Percentiles rank a stretch among this genome's conserved stretches.
Evolutionary conservation across 345 rosid genomes (phyloP).

Genomic region (Linum usitatissimum): DNA sequence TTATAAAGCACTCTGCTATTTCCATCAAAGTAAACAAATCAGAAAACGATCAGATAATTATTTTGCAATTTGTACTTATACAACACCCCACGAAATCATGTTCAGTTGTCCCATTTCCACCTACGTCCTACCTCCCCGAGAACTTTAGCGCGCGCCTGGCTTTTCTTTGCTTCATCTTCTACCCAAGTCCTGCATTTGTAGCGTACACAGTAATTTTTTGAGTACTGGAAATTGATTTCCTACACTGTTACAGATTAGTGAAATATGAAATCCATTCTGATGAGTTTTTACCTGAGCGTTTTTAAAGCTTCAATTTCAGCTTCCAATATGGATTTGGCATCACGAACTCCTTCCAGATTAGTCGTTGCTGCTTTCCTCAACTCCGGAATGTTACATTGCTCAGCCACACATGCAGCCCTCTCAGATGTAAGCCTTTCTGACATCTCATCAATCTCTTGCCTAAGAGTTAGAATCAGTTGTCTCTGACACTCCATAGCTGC

Average conservation of each 20-base stretch:
- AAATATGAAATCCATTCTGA: neutral
- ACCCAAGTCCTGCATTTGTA: constrained; percentile 65
- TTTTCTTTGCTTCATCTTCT: constrained; percentile 86
- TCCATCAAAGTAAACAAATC: neutral
- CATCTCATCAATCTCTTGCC: constrained; percentile 65
- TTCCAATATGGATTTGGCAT: constrained; percentile 56
- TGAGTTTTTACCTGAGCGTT: constrained; percentile 53
- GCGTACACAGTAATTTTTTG: neutral
- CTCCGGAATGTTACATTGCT: constrained; percentile 36
- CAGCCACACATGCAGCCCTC: constrained; percentile 32
- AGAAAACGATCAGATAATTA: neutral
- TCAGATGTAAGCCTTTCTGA: constrained; percentile 55
- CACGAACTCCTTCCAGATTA: constrained; percentile 42
- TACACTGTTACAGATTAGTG: neutral
- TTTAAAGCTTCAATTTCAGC: constrained; percentile 74
- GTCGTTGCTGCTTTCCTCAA: constrained; percentile 32
- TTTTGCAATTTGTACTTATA: neutral
- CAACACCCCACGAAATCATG: constrained; percentile 14
- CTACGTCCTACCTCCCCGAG: constrained; percentile 75
- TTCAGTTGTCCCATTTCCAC: constrained; percentile 69
- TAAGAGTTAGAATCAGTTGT: constrained; percentile 50
- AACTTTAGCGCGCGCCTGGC: constrained; percentile 75
- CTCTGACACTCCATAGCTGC: constrained; percentile 75
- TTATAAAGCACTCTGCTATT: neutral
- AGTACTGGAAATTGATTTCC: too few relatives aligned